These are phyloP conservation scores for Hygrocybe punicea DNA, from an alignment of 768 basidiomycete genomes.

Conservation along the genomic window DNA sequence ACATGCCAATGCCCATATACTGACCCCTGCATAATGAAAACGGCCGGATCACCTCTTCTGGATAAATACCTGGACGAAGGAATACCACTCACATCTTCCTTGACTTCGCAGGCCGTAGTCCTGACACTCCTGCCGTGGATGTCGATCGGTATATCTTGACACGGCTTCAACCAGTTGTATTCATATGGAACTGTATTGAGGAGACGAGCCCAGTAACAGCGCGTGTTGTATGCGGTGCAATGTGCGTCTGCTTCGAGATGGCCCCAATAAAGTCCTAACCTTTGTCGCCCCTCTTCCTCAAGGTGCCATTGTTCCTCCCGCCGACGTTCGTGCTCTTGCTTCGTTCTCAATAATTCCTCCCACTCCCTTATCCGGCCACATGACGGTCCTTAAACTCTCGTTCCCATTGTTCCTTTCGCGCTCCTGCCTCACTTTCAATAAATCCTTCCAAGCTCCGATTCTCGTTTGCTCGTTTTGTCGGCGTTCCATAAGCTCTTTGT, in stretches of 20 bases:
- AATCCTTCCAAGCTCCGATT: too few species aligned
- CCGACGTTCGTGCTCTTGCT: background rate
- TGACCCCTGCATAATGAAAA: background rate
- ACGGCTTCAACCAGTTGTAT: slow-evolving; percentile 2
- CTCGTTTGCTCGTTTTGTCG: too few species aligned
- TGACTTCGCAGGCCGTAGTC: background rate
- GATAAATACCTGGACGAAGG: too few species aligned
- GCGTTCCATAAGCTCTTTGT: too few species aligned
- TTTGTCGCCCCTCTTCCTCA: background rate
- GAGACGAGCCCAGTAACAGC: background rate
- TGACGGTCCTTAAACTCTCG: background rate
- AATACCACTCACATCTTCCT: background rate
- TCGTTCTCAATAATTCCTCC: background rate
- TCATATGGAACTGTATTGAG: background rate
- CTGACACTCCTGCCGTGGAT: background rate
- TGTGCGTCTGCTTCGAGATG: background rate
- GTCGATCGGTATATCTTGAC: background rate
- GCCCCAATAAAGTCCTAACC: slow-evolving; percentile 2
- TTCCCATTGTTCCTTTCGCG: background rate
- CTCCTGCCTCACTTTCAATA: background rate
- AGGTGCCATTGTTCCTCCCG: slow-evolving; percentile 3
- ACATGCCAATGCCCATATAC: slow-evolving; percentile 1
- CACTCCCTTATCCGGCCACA: background rate
- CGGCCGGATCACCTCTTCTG: background rate
- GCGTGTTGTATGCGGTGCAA: background rate